Evolutionary conservation across 139 green algal genomes (phyloP).

Genomic region (Diplosphaera chodatii): DNA sequence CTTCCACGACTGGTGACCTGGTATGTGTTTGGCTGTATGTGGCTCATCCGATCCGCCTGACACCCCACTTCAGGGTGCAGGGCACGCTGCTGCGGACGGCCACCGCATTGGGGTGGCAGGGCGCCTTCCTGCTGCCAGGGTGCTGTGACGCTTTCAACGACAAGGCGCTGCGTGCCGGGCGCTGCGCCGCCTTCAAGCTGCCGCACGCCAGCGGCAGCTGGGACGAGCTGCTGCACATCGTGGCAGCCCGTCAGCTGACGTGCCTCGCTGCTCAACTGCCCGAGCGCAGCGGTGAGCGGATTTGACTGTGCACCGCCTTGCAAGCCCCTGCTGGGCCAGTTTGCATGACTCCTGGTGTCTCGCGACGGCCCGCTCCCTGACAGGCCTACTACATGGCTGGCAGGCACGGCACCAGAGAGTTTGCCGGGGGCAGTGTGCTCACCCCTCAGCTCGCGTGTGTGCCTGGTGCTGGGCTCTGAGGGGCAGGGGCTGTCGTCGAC

Average conservation of each 20-base stretch:
- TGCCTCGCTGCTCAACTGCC: slow-evolving; percentile 47
- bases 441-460: slow-evolving; percentile 21
- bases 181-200: slow-evolving; percentile 43
- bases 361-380: too few species aligned
- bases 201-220: slow-evolving; percentile 20
- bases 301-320: too few species aligned
- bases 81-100: slow-evolving; percentile 68
- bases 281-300: background rate
- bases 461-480: slow-evolving; percentile 73
- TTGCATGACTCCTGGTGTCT: background rate
- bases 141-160: slow-evolving; percentile 78
- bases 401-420: too few species aligned
- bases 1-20: too few species aligned
- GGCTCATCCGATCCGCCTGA: too few species aligned
- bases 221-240: slow-evolving; percentile 22
- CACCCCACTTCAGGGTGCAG: too few species aligned
- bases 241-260: slow-evolving; percentile 14
- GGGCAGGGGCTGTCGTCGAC: slow-evolving; percentile 58
- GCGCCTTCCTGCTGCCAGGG: slow-evolving; percentile 59
- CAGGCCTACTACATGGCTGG: too few species aligned
- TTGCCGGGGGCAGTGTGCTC: too few species aligned
- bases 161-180: slow-evolving; percentile 40
- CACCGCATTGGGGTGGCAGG: slow-evolving; percentile 70
- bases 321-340: background rate
- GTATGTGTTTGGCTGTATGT: too few species aligned